phyloP scores from a whole-genome alignment of 2,329 filamentous ascomycete genomes.

The Ophiostoma sp. region DNA sequence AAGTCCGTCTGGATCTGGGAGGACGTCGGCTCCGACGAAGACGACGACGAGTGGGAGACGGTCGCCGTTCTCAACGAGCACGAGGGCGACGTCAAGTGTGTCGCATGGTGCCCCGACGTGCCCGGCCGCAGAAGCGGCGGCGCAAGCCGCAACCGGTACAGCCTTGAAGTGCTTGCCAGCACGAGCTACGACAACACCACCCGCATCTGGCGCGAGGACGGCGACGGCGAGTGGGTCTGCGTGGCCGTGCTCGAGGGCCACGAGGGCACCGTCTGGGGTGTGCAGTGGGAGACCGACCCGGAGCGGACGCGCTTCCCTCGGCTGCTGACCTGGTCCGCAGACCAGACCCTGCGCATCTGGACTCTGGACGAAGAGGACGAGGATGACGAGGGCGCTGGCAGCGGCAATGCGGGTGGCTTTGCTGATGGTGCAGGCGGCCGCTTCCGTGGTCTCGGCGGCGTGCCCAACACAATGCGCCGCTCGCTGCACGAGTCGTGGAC shows the following conservation, averaged over 20 bases:
- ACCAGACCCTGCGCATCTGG: slow-evolving; percentile 77
- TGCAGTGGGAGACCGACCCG: slow-evolving; percentile 61
- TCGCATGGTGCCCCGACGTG: slow-evolving; percentile 79
- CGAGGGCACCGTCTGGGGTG: slow-evolving; percentile 79
- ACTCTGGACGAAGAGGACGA: slow-evolving; percentile 46
- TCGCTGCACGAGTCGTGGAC: slow-evolving; percentile 76
- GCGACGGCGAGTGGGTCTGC: slow-evolving; percentile 86
- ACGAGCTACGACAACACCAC: slow-evolving; percentile 94
- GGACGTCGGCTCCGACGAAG: slow-evolving; percentile 66
- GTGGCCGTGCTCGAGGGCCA: slow-evolving; percentile 77
- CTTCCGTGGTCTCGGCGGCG: slow-evolving; percentile 48
- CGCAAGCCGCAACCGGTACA: slow-evolving; percentile 35
- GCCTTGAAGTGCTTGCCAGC: slow-evolving; percentile 71
- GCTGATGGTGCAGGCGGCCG: slow-evolving; percentile 30
- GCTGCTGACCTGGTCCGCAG: slow-evolving; percentile 79
- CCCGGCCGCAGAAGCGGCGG: slow-evolving; percentile 37
- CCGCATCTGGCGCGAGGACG: slow-evolving; percentile 81
- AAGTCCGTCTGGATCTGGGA: slow-evolving; percentile 99
- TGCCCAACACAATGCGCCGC: slow-evolving; percentile 86
- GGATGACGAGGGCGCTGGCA: slow-evolving; percentile 17
- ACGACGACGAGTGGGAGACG: slow-evolving; percentile 94
- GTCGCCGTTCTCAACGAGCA: slow-evolving; percentile 93
- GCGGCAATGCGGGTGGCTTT: slow-evolving; percentile 1
- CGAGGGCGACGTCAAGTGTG: slow-evolving; percentile 88
- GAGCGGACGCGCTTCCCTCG: slow-evolving; percentile 48